These are phyloP conservation scores for Suillus fuscotomentosus DNA, from an alignment of 768 basidiomycete genomes.

Conservation along the genomic window DNA sequence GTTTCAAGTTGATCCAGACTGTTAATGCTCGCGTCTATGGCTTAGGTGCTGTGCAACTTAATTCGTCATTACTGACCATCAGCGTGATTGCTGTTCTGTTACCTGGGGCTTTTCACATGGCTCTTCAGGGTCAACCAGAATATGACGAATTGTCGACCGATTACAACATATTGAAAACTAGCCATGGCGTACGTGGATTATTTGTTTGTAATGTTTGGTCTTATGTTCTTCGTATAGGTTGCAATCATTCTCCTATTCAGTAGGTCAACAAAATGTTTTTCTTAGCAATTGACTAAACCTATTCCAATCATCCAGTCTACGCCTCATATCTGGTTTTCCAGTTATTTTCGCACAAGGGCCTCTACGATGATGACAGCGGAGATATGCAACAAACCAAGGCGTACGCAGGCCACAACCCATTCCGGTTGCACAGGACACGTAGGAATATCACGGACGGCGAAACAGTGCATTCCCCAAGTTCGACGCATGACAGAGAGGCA, in stretches of 20 bases:
- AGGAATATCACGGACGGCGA: not conserved
- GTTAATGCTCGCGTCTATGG: not conserved
- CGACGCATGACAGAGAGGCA: not conserved
- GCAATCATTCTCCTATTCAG: conserved; percentile 77
- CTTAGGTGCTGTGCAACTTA: conserved; percentile 67
- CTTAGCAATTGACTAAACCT: not conserved
- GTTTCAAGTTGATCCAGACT: not conserved
- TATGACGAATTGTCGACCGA: conserved; percentile 20
- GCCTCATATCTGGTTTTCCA: conserved; percentile 73
- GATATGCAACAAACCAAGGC: conserved; percentile 37
- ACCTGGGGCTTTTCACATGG: conserved; percentile 74
- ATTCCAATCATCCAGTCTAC: conserved; percentile 52
- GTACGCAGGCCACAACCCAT: conserved; percentile 43
- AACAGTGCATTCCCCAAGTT: not conserved
- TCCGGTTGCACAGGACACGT: not conserved
- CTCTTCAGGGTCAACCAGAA: conserved; percentile 34
- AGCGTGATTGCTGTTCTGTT: conserved; percentile 79
- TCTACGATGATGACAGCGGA: conserved; percentile 56
- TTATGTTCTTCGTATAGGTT: conserved; percentile 41
- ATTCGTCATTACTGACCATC: conserved; percentile 70
- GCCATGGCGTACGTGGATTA: conserved; percentile 59
- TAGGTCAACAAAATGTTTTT: conserved; percentile 32
- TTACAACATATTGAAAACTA: conserved; percentile 69
- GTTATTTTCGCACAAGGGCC: conserved; percentile 70
- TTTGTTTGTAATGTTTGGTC: not conserved